These are phyloP conservation scores for Solanum rostratum DNA, from an alignment of 257 asterid species.

Conservation along the genomic window DNA sequence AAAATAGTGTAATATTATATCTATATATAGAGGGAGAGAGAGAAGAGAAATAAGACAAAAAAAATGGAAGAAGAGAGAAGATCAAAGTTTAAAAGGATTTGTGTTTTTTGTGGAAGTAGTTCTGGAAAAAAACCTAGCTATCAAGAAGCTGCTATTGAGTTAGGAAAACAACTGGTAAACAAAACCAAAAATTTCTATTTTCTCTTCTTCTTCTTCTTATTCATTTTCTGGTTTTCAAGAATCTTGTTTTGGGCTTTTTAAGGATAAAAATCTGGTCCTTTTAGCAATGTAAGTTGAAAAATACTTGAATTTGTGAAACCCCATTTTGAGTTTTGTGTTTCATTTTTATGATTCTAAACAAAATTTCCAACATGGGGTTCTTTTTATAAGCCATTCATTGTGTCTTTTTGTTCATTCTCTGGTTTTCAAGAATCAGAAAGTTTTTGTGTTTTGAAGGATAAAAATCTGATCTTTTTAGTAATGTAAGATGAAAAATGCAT, in stretches of 20 bases:
- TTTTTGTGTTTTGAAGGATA: neutral
- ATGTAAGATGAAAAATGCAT: neutral
- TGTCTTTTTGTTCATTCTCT: neutral
- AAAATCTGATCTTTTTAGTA: neutral
- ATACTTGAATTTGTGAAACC: neutral
- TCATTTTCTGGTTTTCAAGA: neutral
- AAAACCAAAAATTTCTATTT: neutral
- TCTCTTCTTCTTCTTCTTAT: neutral
- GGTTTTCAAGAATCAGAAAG: neutral
- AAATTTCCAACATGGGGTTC: neutral
- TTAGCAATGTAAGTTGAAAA: neutral
- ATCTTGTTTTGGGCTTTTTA: neutral
- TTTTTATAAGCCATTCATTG: neutral
- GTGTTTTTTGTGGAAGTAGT: conserved; percentile 84
- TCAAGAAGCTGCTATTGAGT: conserved; percentile 70
- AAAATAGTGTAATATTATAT: neutral
- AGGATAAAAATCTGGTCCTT: neutral
- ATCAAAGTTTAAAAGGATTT: conserved; percentile 62
- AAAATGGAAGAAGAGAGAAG: conserved; percentile 38
- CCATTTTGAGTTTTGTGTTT: neutral
- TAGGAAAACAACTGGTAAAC: conserved; percentile 71
- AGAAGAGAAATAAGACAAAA: neutral
- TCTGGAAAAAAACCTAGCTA: conserved; percentile 70
- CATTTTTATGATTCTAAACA: neutral
- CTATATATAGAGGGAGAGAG: neutral